Evolutionary conservation across 2,329 filamentous ascomycete species (phyloP), one percentile per base, ranked within the genome.

Genomic region (Penicillium sp.): DNA sequence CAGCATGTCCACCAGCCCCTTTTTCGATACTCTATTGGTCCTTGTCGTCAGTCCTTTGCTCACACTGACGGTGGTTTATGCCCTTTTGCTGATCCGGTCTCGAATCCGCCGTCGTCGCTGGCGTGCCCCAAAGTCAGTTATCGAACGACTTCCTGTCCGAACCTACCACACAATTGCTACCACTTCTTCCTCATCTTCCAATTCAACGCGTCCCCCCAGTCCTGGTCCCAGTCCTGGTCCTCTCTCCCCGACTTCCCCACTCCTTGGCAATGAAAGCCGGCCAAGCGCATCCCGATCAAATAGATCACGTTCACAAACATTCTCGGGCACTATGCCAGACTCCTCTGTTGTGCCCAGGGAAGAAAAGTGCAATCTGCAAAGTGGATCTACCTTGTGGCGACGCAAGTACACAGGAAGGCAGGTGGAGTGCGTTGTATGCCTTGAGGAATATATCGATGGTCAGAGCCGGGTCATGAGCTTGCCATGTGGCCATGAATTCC

Each of bases 401-500:
- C 79, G 82, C 50, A 80, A 82, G 46, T 88, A 87, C 64, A 83
- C 82, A 20, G 83, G 85, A 35, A 80, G 84, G 59, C 85, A 88
- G 71, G 85, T 91, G 9, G 94, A 99, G 73, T 99, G 94, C 70
- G 93, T 97, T 13, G 93, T 99, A 2, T 99, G 94, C 67, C 78
- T 99, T 34, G 94, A 99, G 70, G 94, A 99, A 71, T 99, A 97
- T 69, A 81, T 96, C 22, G 92, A 97, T 73, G 94, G 94, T 38
- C 87, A 97, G 66, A 96, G 92, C 72, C 85, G 86, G 68, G 93
- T 99, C 38, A 99, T 99, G 94, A 95, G 92, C 70, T 78, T 99
- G 57, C 94, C 94, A 9, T 99, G 94, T 75, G 94, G 94, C 35
- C 94, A 99, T 72, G 94, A 99, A 69, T 99, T 97, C 74, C 94